Conservation (phyloP, 1,284 basidiomycete species). For the Cutaneotrichosporon mucoides region DNA sequence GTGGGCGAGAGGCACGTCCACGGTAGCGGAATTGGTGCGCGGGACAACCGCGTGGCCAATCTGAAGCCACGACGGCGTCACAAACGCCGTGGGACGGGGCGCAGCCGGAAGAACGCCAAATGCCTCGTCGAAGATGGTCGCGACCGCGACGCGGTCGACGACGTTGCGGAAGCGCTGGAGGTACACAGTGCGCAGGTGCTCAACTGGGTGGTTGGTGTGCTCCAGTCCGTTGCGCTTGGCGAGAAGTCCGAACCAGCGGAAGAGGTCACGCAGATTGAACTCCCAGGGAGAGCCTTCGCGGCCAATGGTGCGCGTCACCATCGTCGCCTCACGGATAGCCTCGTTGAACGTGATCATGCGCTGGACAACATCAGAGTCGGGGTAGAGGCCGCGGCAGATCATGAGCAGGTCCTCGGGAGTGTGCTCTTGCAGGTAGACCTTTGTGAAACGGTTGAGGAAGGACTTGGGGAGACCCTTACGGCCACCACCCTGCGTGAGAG, state of each 20-base stretch:
- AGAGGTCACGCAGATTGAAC: slow-evolving; percentile 93
- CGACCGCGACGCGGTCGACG: slow-evolving; percentile 63
- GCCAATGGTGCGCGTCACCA: slow-evolving; percentile 66
- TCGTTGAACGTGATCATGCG: slow-evolving; percentile 84
- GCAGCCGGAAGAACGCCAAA: slow-evolving; percentile 54
- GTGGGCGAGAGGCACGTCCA: slow-evolving; percentile 59
- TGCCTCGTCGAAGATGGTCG: slow-evolving; percentile 59
- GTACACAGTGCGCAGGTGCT: slow-evolving; percentile 70
- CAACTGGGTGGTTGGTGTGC: slow-evolving; percentile 57
- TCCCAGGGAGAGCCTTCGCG: slow-evolving; percentile 93
- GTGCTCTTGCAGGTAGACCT: slow-evolving; percentile 90
- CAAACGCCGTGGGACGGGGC: slow-evolving; percentile 54
- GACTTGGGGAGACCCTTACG: slow-evolving; percentile 97
- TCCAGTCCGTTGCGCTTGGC: slow-evolving; percentile 57
- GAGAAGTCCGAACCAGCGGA: slow-evolving; percentile 69
- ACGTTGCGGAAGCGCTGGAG: slow-evolving; percentile 76
- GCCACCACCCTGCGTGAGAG: slow-evolving; percentile 91
- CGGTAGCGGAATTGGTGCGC: slow-evolving; percentile 50
- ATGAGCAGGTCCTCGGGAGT: slow-evolving; percentile 70
- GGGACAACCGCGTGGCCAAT: slow-evolving; percentile 63
- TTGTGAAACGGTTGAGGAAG: slow-evolving; percentile 96
- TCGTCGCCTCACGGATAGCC: slow-evolving; percentile 66
- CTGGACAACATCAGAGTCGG: slow-evolving; percentile 59
- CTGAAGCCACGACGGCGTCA: slow-evolving; percentile 59
- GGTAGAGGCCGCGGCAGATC: slow-evolving; percentile 74